Evolutionary conservation across 2,329 filamentous ascomycete genomes (phyloP).

Genomic region (Apiospora pterosperma): DNA sequence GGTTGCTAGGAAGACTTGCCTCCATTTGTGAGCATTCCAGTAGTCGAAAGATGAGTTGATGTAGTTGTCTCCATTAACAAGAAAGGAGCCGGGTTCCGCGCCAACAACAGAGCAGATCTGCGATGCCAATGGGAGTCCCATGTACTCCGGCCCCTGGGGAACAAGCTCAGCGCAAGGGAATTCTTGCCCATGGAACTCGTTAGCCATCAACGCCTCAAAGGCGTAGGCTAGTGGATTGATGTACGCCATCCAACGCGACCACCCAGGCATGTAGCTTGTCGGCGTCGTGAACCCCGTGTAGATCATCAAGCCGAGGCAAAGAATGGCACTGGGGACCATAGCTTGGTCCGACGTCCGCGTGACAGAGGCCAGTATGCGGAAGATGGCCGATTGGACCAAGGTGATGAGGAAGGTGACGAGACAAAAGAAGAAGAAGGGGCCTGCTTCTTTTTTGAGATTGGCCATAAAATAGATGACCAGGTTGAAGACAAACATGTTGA

Average conservation of each 20-base stretch:
- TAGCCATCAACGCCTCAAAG: slow-evolving; percentile 78
- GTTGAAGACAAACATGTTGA: slow-evolving; percentile 57
- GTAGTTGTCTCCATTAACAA: slow-evolving; percentile 58
- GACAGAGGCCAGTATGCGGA: slow-evolving; percentile 74
- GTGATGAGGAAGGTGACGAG: slow-evolving; percentile 53
- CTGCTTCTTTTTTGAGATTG: slow-evolving; percentile 54
- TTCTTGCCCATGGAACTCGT: slow-evolving; percentile 69
- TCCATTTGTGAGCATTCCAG: slow-evolving; percentile 58
- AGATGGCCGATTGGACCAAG: slow-evolving; percentile 80
- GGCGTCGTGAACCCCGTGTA: slow-evolving; percentile 69
- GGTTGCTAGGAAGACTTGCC: no score
- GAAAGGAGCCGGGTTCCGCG: slow-evolving; percentile 46
- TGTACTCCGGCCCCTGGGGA: slow-evolving; percentile 37
- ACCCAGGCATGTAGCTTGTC: slow-evolving; percentile 68
- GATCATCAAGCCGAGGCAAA: slow-evolving; percentile 65
- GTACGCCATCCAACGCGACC: slow-evolving; percentile 82
- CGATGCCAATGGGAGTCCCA: slow-evolving; percentile 31
- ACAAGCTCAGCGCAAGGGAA: slow-evolving; percentile 52
- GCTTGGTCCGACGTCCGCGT: slow-evolving; percentile 68
- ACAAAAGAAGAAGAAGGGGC: slow-evolving; percentile 59
- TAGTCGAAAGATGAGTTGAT: slow-evolving; percentile 55
- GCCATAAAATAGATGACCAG: slow-evolving; percentile 65
- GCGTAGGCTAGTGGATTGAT: slow-evolving; percentile 76
- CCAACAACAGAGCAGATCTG: slow-evolving; percentile 60
- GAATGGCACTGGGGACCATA: slow-evolving; percentile 55